Evolutionary conservation across 139 green algal genomes (phyloP).

Genomic region (Auxenochlorella pyrenoidosa): DNA sequence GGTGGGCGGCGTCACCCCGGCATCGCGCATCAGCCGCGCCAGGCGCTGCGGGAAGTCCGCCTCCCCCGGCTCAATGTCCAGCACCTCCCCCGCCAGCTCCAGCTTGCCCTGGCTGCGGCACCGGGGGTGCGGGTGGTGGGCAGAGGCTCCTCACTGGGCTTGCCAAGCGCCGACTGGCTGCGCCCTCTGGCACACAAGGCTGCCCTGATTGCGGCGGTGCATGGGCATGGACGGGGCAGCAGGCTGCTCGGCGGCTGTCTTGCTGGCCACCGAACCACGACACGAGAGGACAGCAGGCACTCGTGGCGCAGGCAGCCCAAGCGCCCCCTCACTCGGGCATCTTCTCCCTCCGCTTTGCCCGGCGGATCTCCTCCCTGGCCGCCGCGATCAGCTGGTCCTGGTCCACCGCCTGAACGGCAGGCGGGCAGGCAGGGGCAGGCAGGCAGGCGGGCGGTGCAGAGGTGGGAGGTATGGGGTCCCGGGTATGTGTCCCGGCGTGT

Average conservation of each 20-base stretch:
- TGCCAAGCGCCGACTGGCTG: too few species aligned
- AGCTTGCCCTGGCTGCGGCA: slow-evolving; percentile 7
- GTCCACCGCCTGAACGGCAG: not conserved
- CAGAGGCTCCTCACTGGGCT: too few species aligned
- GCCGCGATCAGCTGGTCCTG: slow-evolving; percentile 9
- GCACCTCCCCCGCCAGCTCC: not conserved
- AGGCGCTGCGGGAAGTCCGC: not conserved
- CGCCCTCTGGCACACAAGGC: too few species aligned
- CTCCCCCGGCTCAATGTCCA: not conserved
- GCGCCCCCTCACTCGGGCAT: slow-evolving; percentile 1
- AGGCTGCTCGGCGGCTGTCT: too few species aligned
- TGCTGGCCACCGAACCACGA: not conserved
- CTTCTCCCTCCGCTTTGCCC: not conserved
- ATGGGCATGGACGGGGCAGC: too few species aligned
- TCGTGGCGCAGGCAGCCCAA: not conserved
- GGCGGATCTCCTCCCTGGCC: not conserved
- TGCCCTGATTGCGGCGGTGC: too few species aligned
- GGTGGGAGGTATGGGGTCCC: too few species aligned
- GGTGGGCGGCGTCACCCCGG: slow-evolving; percentile 7
- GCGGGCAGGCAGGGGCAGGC: not conserved
- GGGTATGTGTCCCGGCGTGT: too few species aligned
- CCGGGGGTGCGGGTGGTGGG: not conserved
- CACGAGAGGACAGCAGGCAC: not conserved
- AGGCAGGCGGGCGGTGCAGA: not conserved
- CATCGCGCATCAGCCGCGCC: not conserved